Conservation (phyloP, 257 asterid genomes). For the Nicotiana benthamiana region DNA sequence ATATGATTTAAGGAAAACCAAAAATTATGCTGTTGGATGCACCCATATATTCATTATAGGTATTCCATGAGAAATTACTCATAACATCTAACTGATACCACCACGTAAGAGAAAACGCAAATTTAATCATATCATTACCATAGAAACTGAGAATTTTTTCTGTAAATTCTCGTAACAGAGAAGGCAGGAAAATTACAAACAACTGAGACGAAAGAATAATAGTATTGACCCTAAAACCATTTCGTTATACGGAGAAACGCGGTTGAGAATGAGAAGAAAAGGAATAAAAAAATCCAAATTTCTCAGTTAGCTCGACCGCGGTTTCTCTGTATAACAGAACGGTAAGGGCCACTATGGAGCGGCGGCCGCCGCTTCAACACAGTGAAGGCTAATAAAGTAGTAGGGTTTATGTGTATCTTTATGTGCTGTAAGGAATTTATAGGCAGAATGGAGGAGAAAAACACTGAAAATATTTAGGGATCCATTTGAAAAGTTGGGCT, state of each 20-base stretch:
- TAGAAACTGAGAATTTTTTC: not conserved
- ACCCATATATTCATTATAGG: not conserved
- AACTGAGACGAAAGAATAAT: no score
- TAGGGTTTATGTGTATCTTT: not conserved
- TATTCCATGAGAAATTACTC: not conserved
- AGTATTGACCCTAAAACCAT: not conserved
- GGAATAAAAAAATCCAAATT: not conserved
- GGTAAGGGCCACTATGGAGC: not conserved
- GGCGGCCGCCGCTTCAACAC: no score
- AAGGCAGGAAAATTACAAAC: not conserved
- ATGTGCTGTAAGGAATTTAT: not conserved
- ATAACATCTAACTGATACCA: not conserved
- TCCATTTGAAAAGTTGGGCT: no score
- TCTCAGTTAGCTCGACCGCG: not conserved
- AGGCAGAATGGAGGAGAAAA: not conserved
- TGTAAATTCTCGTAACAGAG: not conserved
- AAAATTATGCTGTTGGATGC: no score
- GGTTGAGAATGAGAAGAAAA: not conserved
- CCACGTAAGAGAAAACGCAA: not conserved
- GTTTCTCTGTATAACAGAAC: constrained; percentile 15
- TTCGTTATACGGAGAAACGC: constrained; percentile 8
- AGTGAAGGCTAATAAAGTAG: no score
- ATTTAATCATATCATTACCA: not conserved
- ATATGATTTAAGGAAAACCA: no score
- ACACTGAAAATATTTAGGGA: no score